Evolutionary conservation across 116 monocot genomes (phyloP).

Genomic region (Zostera marina): DNA sequence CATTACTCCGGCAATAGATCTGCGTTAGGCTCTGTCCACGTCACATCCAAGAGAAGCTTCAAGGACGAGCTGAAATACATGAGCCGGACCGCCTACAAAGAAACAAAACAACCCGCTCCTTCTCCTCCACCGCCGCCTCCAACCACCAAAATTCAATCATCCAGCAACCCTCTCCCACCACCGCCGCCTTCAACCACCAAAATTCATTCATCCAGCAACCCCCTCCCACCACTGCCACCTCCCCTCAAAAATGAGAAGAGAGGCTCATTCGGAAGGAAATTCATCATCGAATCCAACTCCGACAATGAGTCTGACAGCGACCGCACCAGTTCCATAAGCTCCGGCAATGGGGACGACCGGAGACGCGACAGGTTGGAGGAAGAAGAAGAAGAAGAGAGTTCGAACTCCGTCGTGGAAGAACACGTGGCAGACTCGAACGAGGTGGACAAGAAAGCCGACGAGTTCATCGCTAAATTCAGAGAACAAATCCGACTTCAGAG

Average conservation of each 20-base stretch:
- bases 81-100: not conserved
- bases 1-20: not conserved
- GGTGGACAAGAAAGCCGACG: conserved; percentile 89
- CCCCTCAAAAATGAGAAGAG: not conserved
- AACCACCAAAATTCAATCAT: not conserved
- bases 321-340: not conserved
- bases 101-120: not conserved
- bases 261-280: conserved; percentile 2
- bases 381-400: not conserved
- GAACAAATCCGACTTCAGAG: conserved; percentile 49
- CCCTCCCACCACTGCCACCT: conserved; percentile 3
- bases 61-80: not conserved
- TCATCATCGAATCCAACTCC: conserved; percentile 7
- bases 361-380: not conserved
- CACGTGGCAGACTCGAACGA: conserved; percentile 30
- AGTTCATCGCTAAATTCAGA: conserved; percentile 85
- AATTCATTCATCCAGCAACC: not conserved
- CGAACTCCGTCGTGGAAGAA: conserved; percentile 8
- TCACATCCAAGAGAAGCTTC: not conserved
- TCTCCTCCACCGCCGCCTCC: not conserved
- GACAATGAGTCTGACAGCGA: not conserved
- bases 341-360: not conserved
- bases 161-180: not conserved
- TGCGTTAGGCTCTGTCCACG: not conserved
- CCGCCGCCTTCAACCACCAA: not conserved